These are phyloP conservation scores for Crucihimalaya himalaica DNA, from an alignment of 345 rosid species.

Conservation along the genomic window DNA sequence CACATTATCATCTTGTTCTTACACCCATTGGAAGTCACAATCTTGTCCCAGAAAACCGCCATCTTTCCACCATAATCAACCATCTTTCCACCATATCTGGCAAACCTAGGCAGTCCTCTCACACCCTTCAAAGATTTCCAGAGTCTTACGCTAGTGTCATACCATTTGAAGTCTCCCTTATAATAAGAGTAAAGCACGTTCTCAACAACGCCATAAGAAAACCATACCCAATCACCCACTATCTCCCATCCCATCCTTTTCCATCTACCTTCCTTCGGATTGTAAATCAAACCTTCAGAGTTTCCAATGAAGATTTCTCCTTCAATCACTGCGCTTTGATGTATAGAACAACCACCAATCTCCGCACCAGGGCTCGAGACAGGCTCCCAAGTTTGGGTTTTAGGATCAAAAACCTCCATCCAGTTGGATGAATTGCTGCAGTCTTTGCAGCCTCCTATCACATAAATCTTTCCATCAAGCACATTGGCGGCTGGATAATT, in stretches of 20 bases:
- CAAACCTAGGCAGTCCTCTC: slow-evolving; percentile 58
- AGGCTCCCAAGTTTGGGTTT: slow-evolving; percentile 44
- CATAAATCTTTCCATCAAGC: slow-evolving; percentile 55
- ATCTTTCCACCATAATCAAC: slow-evolving; percentile 43
- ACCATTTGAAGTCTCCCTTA: slow-evolving; percentile 62
- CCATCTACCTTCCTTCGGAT: slow-evolving; percentile 44
- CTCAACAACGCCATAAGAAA: neutral
- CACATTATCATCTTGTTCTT: slow-evolving; percentile 53
- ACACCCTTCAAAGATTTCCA: slow-evolving; percentile 63
- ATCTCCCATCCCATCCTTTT: slow-evolving; percentile 48
- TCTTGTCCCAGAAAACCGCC: slow-evolving; percentile 60
- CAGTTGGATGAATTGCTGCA: slow-evolving; percentile 49
- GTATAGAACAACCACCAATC: neutral
- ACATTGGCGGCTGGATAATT: slow-evolving; percentile 52
- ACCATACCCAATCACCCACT: neutral
- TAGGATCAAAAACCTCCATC: slow-evolving; percentile 73
- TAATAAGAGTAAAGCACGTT: slow-evolving; percentile 60
- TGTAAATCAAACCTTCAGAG: neutral
- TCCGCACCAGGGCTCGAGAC: neutral
- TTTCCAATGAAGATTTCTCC: neutral
- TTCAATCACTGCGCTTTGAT: neutral
- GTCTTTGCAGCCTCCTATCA: slow-evolving; percentile 62
- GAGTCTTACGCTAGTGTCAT: slow-evolving; percentile 39
- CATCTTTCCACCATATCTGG: slow-evolving; percentile 47
- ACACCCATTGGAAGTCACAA: slow-evolving; percentile 29